Conservation (phyloP, 2,329 filamentous ascomycete genomes). For the Colletotrichum cordylinicola region DNA sequence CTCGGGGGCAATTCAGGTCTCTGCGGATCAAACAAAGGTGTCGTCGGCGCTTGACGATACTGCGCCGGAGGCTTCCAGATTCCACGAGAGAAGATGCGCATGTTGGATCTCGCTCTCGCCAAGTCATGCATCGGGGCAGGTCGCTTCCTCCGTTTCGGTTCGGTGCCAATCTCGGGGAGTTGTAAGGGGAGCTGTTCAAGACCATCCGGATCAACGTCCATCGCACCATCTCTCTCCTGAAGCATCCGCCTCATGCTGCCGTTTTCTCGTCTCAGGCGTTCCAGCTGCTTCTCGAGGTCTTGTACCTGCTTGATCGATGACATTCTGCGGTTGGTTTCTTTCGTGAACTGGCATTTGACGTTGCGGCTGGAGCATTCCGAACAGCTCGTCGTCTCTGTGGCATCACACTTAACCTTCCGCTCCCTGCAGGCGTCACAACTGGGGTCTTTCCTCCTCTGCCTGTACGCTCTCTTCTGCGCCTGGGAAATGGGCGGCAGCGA, state of each 20-base stretch:
- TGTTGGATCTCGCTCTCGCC: conserved; percentile 72
- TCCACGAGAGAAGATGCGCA: conserved; percentile 76
- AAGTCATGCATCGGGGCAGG: conserved; percentile 71
- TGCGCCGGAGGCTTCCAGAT: conserved; percentile 80
- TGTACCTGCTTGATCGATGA: conserved; percentile 99
- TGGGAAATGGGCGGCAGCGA: conserved; percentile 48
- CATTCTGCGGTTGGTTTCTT: conserved; percentile 98
- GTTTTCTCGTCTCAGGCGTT: conserved; percentile 81
- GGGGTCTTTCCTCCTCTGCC: conserved; percentile 93
- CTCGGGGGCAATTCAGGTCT: conserved; percentile 74
- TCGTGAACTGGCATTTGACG: conserved; percentile 98
- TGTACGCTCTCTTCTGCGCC: conserved; percentile 90
- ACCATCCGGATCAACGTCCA: conserved; percentile 54
- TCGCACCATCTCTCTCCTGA: conserved; percentile 52
- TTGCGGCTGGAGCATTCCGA: conserved; percentile 97
- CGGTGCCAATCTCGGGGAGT: conserved; percentile 69
- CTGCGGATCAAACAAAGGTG: conserved; percentile 52
- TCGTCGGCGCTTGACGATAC: conserved; percentile 60
- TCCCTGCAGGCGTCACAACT: conserved; percentile 98
- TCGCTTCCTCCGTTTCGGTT: conserved; percentile 68
- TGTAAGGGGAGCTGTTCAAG: conserved; percentile 56
- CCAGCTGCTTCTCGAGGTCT: conserved; percentile 91
- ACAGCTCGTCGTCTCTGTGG: conserved; percentile 93
- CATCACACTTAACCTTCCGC: conserved; percentile 87
- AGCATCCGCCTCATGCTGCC: conserved; percentile 72